Percentiles rank a stretch among this genome's conserved stretches.
phyloP scores from a whole-genome alignment of 306 rosid species.

The Neltuma alba region DNA sequence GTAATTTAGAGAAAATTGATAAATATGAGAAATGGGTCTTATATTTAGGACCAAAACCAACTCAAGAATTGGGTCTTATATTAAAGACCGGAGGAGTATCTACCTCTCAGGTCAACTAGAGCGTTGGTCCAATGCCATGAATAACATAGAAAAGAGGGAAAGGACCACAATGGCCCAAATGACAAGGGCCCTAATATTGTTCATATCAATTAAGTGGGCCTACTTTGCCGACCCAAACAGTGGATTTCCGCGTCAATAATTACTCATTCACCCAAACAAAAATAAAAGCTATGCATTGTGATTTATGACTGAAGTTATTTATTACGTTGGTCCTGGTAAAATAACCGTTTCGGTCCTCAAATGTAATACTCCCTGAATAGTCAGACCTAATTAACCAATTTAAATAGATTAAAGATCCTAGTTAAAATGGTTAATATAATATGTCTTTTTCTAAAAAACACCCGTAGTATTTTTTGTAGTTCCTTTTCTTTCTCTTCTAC shows the following conservation, averaged over 20 bases:
- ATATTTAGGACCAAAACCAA: no score
- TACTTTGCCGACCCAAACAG: not conserved
- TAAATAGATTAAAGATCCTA: no score
- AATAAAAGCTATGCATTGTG: not conserved
- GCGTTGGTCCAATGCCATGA: not conserved
- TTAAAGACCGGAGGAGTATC: no score
- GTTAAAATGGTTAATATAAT: no score
- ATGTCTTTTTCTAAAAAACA: no score
- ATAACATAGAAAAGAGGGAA: not conserved
- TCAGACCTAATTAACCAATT: no score
- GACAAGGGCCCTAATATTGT: not conserved
- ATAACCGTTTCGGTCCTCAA: not conserved
- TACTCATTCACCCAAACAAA: not conserved
- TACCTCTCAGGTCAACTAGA: not conserved
- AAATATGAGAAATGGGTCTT: no score
- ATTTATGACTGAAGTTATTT: not conserved
- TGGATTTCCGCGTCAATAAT: not conserved
- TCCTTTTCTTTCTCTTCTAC: no score
- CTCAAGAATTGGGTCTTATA: no score
- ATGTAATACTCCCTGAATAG: no score
- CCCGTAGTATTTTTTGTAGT: no score
- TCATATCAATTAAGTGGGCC: not conserved
- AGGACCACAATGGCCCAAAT: conserved; percentile 15
- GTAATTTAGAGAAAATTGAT: no score
- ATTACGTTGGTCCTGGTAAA: not conserved